Base-by-base conservation (phyloP, 2,329 filamentous ascomycete species). In the Trichoderma pleuroti region DNA sequence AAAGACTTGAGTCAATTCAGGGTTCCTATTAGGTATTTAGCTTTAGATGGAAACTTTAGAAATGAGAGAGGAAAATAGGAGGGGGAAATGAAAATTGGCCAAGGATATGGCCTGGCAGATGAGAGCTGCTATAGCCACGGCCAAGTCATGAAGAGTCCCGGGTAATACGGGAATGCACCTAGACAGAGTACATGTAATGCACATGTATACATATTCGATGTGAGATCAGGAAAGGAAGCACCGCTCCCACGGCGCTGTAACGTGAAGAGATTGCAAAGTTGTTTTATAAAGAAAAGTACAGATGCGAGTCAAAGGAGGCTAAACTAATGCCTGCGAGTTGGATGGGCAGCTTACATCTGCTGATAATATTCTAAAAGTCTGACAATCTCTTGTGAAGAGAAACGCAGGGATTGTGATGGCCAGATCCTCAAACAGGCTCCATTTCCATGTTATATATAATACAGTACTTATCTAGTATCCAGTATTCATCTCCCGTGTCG, bases 231-330 rank as follows among this genome's bases (percentile, higher is more conserved):
- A 42, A n/a, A 42, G 16, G 16, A 42, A 16, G 0, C 39, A n/a
- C 8, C 1, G 16, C 39, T 42, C 0, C 4, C 36, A 42, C 0
- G 1, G 16, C 16, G 9, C 16, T 1, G 0, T 9, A 18, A 42
- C 18, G 0, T 42, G 39, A 42, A 4, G 39, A 42, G 18, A 10
- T 42, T 42, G 16, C 1, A 2, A 42, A 42, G 8, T 2, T 42
- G 16, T 5, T n/a, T n/a, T 16, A 42, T 42, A 16, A 2, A 42
- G 39, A 42, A n/a, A 42, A n/a, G 36, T 42, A n/a, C 1, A 42
- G 39, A 5, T 42, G 3, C 39, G 39, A 42, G 18, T 42, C 39
- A 8, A 42, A 10, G 39, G 1, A 2, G 8, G 39, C 18, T 42
- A 42, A 39, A 36, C 7, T 14, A 36, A 2, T 18, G 0, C 3